Base-by-base conservation (phyloP, 2,329 filamentous ascomycete species). In the Talaromyces pinophilus region DNA sequence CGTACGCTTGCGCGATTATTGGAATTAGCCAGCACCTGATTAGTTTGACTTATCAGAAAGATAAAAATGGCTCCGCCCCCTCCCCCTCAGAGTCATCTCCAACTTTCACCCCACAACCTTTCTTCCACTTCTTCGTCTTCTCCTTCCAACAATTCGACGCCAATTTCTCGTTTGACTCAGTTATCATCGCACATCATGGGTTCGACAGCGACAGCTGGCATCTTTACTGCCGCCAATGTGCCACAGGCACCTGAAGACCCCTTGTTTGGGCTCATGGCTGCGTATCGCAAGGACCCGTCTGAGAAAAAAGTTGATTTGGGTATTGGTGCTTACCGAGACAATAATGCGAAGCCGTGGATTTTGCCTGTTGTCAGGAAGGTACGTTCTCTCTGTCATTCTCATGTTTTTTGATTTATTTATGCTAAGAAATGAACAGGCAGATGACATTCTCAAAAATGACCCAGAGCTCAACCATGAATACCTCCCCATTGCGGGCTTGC, bases 401-500 rank as follows among this genome's bases (percentile, higher is more conserved):
- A 22, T 50, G 5, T 7, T 42, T 42, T n/a, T 11, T 19, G 7
- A 38, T 25, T 11, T 48, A 44, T 25, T 67, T 42, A 38, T 13
- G 35, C 59, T 25, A 54, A 60, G 38, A 17, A 28, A 1, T n/a
- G 30, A 30, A 44, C 77, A 98, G 94, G 95, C 95, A 73, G 93
- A 98, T 78, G 90, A 95, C 71, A 88, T 92, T 74, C 87, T 98
- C 71, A 91, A 89, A 79, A 90, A 90, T 77, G 93, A 97, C 81
- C 93, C 94, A 76, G 87, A 92, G 67, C 85, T 96, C 73, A 96
- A 99, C 83, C 94, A 99, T 84, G 95, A 99, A 86, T 99, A 99
- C 82, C 92, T 96, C 67, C 94, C 95, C 67, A 99, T 99, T 78
- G 91, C 93, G 69, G 95, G 95, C 76, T 86, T 98, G 67, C 82